Percentiles rank a stretch among this genome's conserved stretches.
phyloP scores from a whole-genome alignment of 306 rosid species.

The Acmispon strigosus region DNA sequence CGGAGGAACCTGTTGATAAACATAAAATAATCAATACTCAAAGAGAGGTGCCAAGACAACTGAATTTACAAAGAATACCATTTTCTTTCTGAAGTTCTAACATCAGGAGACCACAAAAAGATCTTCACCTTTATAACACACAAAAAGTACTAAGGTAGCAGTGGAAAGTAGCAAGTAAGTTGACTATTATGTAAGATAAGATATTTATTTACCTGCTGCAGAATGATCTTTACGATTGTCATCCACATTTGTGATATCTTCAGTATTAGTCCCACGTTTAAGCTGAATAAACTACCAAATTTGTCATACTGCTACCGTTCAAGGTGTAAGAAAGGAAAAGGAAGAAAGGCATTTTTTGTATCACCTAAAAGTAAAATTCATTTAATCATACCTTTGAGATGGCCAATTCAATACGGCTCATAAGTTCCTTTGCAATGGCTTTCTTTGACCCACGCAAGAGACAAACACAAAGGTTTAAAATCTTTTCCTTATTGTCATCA shows the following conservation, averaged over 20 bases:
- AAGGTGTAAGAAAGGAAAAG: conserved; percentile 16
- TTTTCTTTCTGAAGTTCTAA: background rate
- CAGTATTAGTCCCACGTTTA: conserved; percentile 39
- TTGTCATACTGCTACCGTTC: conserved; percentile 19
- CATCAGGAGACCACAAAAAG: background rate
- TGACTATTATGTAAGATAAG: background rate
- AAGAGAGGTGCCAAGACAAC: background rate
- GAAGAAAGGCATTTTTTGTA: conserved; percentile 19
- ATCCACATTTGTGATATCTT: conserved; percentile 43
- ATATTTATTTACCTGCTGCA: conserved; percentile 30
- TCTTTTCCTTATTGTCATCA: conserved; percentile 32
- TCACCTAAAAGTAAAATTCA: background rate
- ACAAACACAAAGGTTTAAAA: conserved; percentile 42
- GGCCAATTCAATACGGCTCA: conserved; percentile 34
- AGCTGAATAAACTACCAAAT: conserved; percentile 42
- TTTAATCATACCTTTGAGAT: conserved; percentile 46
- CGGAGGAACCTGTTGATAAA: conserved; percentile 25
- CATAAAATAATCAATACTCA: conserved; percentile 3
- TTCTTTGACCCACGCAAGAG: conserved; percentile 57
- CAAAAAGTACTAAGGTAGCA: background rate
- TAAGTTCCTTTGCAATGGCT: conserved; percentile 42
- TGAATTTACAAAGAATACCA: background rate
- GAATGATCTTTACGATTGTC: conserved; percentile 12
- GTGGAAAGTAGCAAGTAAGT: background rate
- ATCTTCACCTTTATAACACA: conserved; percentile 4